Percentiles rank a stretch among this genome's conserved stretches.
Evolutionary conservation across 2,329 filamentous ascomycete species (phyloP).

Genomic region (Claviceps maximensis): DNA sequence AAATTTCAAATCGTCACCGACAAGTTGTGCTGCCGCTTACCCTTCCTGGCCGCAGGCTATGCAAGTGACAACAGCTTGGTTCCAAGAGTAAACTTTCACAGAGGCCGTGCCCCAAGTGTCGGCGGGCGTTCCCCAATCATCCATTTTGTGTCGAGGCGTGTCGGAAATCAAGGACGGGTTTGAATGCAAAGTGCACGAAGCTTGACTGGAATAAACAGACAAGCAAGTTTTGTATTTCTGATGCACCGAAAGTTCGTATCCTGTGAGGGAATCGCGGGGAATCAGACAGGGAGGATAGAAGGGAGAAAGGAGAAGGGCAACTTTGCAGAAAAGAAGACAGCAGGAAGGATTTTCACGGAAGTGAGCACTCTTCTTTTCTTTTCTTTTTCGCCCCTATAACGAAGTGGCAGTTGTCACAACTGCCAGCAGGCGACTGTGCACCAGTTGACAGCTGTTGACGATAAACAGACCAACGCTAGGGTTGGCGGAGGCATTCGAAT

Average conservation of each 20-base stretch:
- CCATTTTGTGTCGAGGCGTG: slow-evolving; percentile 1
- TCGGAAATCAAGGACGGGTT: neutral
- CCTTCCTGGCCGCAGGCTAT: slow-evolving; percentile 6
- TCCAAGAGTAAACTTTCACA: slow-evolving; percentile 1
- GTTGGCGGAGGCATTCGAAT: neutral
- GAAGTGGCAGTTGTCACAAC: neutral
- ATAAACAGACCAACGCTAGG: neutral
- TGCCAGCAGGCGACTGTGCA: neutral
- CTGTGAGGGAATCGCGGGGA: neutral
- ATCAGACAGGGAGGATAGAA: neutral
- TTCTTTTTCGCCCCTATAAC: no score
- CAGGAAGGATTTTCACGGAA: neutral
- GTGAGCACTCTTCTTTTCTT: neutral
- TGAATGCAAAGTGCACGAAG: neutral
- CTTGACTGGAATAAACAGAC: neutral
- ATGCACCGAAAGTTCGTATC: neutral
- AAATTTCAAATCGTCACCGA: neutral
- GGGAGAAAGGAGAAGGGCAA: neutral
- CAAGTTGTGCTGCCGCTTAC: neutral
- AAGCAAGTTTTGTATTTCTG: neutral
- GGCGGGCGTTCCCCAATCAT: neutral
- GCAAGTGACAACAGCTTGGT: slow-evolving; percentile 2
- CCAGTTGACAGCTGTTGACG: neutral
- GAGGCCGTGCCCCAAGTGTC: slow-evolving; percentile 3
- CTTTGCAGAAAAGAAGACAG: neutral